Base-by-base conservation (phyloP, 805 yeast genomes). In the Sungouiozyma ichnusensis region DNA sequence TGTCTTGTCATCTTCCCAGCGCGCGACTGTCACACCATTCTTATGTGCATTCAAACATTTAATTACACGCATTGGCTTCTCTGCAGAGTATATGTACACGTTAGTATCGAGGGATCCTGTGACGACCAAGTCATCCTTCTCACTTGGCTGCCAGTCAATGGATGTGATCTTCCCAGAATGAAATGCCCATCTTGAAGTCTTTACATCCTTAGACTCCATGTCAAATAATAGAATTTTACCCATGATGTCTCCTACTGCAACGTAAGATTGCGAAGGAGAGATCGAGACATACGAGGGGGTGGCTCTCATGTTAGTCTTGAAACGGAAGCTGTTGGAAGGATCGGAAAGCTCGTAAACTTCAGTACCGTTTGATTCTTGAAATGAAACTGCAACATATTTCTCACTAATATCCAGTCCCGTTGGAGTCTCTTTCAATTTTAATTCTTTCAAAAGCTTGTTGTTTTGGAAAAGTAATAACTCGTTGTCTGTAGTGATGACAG, bases 151-250 rank as follows among this genome's bases (percentile, higher is more conserved):
- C 98, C 97, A 92, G 18, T 77, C 62, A 38, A 92, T 83, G 24
- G 79, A 73, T 44, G 76, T 77, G 48, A 92, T 81, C 42, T 74
- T 78, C 43, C 95, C 81, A 2, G 88, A 84, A 60, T 92, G 97
- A 77, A 85, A 90, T 0, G 94, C 81, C 99, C 99, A 92, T 58
- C 97, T 76, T 0, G 94, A 77, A 2, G 97, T 86, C 32, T 79
- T 72, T 6, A 85, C 65, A 2, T 72, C 50, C 39, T 67, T 73
- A 33, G 77, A 78, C 2, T 58, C 60, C 5, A 77, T 58, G 48
- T 76, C 71, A 62, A 76, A 86, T 32, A 88, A 68, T n/a, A 80
- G 64, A 49, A 87, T 85, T 60, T 90, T 92, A 29, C 98, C 98
- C 41, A 81, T 69, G 4, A 71, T 70, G 54, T 88, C 97, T 40